These are phyloP conservation scores for Neofusicoccum sp. DNA, from an alignment of 2,329 filamentous ascomycete species.

Conservation along the genomic window DNA sequence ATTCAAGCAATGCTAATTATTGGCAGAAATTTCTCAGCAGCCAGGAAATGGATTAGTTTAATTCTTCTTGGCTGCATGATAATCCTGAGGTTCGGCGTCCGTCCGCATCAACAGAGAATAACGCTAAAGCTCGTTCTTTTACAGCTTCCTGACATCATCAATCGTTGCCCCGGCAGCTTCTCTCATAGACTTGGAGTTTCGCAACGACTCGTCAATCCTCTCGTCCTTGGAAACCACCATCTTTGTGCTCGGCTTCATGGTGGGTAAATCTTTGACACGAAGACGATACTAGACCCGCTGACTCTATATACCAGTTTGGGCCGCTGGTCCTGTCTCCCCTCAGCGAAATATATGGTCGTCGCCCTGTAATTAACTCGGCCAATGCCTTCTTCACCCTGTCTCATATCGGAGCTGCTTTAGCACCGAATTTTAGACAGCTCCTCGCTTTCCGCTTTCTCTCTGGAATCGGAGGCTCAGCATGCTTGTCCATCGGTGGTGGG, in stretches of 20 bases:
- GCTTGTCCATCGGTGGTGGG: neutral
- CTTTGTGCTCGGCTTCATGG: conserved; percentile 35
- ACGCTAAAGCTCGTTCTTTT: neutral
- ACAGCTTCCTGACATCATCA: conserved; percentile 34
- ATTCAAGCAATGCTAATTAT: neutral
- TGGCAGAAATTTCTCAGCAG: conserved; percentile 29
- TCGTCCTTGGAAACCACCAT: conserved; percentile 35
- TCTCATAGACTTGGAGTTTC: conserved; percentile 31
- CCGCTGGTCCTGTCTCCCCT: conserved; percentile 8
- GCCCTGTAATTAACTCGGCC: neutral
- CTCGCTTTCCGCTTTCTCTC: neutral
- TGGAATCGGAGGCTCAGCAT: neutral
- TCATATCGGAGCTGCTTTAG: neutral
- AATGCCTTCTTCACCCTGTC: conserved; percentile 13
- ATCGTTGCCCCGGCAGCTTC: conserved; percentile 36
- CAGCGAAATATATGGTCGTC: conserved; percentile 20
- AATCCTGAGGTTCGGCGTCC: conserved; percentile 23
- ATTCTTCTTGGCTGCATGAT: conserved; percentile 32
- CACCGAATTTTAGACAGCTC: neutral
- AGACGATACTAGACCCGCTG: neutral
- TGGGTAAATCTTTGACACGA: conserved; percentile 18
- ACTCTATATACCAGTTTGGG: conserved; percentile 20
- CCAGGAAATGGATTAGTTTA: conserved; percentile 30
- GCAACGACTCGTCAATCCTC: conserved; percentile 32
- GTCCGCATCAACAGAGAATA: neutral